These are phyloP conservation scores for Cryptococcus maquisensis DNA, from an alignment of 1,284 basidiomycete species.

Conservation along the genomic window DNA sequence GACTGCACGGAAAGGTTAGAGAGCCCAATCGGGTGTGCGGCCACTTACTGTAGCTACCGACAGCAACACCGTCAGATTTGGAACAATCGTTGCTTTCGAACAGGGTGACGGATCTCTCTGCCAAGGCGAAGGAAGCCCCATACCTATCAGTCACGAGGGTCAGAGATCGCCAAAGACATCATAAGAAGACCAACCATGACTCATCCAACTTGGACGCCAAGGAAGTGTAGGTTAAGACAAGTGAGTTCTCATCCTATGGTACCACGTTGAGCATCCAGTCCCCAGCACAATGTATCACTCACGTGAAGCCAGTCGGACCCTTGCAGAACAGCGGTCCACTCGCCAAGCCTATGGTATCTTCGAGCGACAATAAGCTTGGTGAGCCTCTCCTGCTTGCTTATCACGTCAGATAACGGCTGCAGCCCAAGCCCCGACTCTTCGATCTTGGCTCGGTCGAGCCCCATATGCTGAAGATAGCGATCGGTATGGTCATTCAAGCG, in stretches of 20 bases:
- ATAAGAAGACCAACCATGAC: constrained; percentile 24
- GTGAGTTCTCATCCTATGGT: constrained; percentile 27
- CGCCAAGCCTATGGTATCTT: constrained; percentile 29
- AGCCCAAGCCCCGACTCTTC: constrained; percentile 24
- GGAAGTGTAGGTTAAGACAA: constrained; percentile 34
- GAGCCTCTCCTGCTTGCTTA: background rate
- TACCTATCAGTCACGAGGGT: constrained; percentile 17
- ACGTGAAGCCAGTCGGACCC: constrained; percentile 31
- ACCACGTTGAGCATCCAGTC: background rate
- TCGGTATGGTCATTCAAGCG: constrained; percentile 22
- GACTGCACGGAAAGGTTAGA: constrained; percentile 16
- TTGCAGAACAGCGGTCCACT: constrained; percentile 36
- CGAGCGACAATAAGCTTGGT: constrained; percentile 20
- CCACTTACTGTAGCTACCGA: constrained; percentile 33
- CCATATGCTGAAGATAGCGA: constrained; percentile 18
- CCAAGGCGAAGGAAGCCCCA: constrained; percentile 26
- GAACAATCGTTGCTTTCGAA: constrained; percentile 28
- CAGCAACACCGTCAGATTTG: constrained; percentile 18
- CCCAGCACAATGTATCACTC: constrained; percentile 5
- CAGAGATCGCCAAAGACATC: background rate
- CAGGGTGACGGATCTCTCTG: constrained; percentile 31
- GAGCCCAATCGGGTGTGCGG: background rate
- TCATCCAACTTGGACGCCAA: constrained; percentile 32
- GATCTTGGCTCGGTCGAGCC: constrained; percentile 11
- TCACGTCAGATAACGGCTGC: constrained; percentile 14